These are phyloP conservation scores for Botrytis elliptica DNA, from an alignment of 2,329 filamentous ascomycete species.

Conservation along the genomic window DNA sequence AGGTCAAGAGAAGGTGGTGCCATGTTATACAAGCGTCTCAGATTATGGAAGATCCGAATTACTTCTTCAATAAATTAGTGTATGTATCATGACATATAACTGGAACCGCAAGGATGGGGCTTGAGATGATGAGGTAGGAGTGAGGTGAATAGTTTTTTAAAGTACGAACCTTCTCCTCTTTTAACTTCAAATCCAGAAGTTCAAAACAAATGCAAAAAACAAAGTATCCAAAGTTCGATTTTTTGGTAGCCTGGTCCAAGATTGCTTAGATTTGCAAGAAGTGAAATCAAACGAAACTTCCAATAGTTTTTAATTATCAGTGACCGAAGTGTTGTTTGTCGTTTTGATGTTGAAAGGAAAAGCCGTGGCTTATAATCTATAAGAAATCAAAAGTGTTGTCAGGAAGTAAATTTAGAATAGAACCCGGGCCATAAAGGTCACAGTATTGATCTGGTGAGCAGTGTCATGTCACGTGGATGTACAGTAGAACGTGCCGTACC, in stretches of 20 bases:
- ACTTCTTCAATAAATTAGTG: not conserved
- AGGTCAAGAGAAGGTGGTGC: too few species aligned
- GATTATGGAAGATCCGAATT: not conserved
- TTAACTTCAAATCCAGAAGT: too few species aligned
- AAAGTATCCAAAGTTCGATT: not conserved
- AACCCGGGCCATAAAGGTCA: not conserved
- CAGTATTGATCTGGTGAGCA: not conserved
- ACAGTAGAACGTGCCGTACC: not conserved
- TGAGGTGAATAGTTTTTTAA: too few species aligned
- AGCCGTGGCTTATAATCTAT: not conserved
- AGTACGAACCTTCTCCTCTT: not conserved
- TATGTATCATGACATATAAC: not conserved
- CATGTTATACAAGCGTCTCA: not conserved
- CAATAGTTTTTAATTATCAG: not conserved
- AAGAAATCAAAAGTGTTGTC: accelerated
- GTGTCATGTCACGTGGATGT: not conserved
- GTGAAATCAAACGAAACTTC: not conserved
- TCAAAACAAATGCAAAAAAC: not conserved
- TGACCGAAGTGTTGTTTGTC: not conserved
- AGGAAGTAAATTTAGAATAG: too few species aligned
- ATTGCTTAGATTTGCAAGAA: not conserved
- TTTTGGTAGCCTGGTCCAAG: not conserved
- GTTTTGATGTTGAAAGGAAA: not conserved
- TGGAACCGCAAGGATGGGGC: not conserved
- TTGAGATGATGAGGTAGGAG: not conserved